Percentiles rank a stretch among this genome's conserved stretches.
phyloP scores from a whole-genome alignment of 371 early-diverging fungal species.

The Actinomortierella wolfii region DNA sequence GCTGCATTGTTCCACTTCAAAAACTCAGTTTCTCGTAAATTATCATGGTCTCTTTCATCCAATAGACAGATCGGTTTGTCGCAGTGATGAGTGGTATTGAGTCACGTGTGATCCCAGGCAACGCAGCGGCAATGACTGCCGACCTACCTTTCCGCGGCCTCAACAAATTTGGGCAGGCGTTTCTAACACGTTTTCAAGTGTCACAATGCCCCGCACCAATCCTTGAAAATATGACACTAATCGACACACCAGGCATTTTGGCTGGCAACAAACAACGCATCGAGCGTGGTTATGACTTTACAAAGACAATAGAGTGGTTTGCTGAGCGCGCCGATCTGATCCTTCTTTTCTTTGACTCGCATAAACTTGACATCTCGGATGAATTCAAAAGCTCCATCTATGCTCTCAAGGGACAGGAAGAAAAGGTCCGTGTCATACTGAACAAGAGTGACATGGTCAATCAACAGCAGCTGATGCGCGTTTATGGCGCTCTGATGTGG shows the following conservation, averaged over 20 bases:
- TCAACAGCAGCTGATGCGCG: conserved; percentile 88
- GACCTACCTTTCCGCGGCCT: conserved; percentile 84
- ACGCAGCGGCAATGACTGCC: conserved; percentile 86
- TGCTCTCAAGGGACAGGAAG: conserved; percentile 81
- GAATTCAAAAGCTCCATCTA: conserved; percentile 85
- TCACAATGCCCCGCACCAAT: conserved; percentile 75
- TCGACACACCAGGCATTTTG: conserved; percentile 90
- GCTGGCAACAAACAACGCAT: conserved; percentile 83
- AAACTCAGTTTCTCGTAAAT: neutral
- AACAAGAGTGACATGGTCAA: conserved; percentile 90
- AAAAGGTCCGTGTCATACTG: conserved; percentile 83
- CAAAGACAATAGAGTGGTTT: conserved; percentile 86
- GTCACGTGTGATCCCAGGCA: conserved; percentile 80
- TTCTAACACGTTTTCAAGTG: conserved; percentile 85
- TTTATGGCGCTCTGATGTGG: conserved; percentile 95
- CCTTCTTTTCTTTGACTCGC: conserved; percentile 84
- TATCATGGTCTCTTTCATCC: conserved; percentile 1
- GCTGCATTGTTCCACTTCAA: too few relatives aligned
- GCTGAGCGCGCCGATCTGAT: conserved; percentile 87
- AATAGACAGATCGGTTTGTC: conserved; percentile 81
- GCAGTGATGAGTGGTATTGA: conserved; percentile 82
- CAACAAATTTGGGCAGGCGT: conserved; percentile 79
- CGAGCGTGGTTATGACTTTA: conserved; percentile 86
- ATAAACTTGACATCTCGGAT: conserved; percentile 89
- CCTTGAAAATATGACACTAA: conserved; percentile 79